Conservation (phyloP, 495 filamentous ascomycete species). For the Neurospora sp. region DNA sequence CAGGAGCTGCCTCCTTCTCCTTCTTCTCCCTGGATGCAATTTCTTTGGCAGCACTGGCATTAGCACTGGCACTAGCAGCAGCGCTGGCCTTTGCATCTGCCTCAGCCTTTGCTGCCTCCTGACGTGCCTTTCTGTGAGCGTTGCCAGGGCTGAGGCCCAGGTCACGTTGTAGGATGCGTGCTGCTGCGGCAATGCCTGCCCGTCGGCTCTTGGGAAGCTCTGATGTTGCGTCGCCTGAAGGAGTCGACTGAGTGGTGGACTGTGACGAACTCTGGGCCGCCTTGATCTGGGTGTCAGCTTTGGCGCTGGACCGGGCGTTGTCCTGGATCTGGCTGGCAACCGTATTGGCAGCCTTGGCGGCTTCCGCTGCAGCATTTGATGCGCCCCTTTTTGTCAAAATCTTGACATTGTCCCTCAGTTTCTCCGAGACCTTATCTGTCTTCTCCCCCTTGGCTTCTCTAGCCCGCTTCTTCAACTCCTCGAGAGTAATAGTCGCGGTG, state of each 20-base stretch:
- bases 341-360: slow-evolving; percentile 35
- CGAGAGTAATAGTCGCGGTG: slow-evolving; percentile 37
- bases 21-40: slow-evolving; percentile 8
- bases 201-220: slow-evolving; percentile 41
- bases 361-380: slow-evolving; percentile 28
- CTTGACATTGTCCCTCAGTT: slow-evolving; percentile 66
- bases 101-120: slow-evolving; percentile 43
- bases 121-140: slow-evolving; percentile 42
- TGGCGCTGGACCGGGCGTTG: slow-evolving; percentile 3
- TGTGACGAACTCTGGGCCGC: neutral
- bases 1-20: slow-evolving; percentile 11
- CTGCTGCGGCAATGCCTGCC: slow-evolving; percentile 64
- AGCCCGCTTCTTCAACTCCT: slow-evolving; percentile 42
- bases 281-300: slow-evolving; percentile 2
- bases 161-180: slow-evolving; percentile 82
- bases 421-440: slow-evolving; percentile 52
- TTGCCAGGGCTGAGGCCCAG: slow-evolving; percentile 65
- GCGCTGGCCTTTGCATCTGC: slow-evolving; percentile 31
- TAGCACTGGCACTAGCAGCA: slow-evolving; percentile 2
- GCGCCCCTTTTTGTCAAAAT: slow-evolving; percentile 63
- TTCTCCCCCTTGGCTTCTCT: slow-evolving; percentile 40
- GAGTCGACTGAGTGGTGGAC: neutral
- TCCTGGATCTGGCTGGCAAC: slow-evolving; percentile 26
- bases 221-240: slow-evolving; percentile 3
- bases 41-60: slow-evolving; percentile 25